A percentile compares a stretch with the other conserved stretches of the same genome.
These are phyloP conservation scores for Juncus inflexus DNA, from an alignment of 176 grass and related monocot genomes.

Conservation along the genomic window DNA sequence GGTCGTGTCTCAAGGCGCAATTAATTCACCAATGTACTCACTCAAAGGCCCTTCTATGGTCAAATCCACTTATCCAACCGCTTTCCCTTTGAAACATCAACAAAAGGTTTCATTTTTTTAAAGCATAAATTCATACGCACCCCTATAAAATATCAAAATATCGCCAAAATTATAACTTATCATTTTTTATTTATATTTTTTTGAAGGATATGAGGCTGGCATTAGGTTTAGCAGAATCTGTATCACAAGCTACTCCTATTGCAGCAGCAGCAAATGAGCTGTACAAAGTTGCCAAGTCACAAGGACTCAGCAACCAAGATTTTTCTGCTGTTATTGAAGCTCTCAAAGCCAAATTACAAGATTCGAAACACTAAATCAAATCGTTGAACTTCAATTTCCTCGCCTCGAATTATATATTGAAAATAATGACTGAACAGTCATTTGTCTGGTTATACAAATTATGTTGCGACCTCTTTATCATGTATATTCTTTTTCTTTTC, in stretches of 20 bases:
- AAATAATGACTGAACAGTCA: too few relatives aligned
- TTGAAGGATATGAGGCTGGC: slow-evolving; percentile 80
- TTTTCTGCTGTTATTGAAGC: slow-evolving; percentile 84
- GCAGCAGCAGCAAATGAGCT: slow-evolving; percentile 77
- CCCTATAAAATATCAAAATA: too few relatives aligned
- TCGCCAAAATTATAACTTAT: not conserved
- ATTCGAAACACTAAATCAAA: slow-evolving; percentile 23
- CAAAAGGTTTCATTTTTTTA: slow-evolving; percentile 57
- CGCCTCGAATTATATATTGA: too few relatives aligned
- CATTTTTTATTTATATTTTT: not conserved
- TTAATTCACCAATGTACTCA: slow-evolving; percentile 79
- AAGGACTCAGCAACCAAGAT: slow-evolving; percentile 59
- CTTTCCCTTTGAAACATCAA: slow-evolving; percentile 96
- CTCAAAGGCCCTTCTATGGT: slow-evolving; percentile 91
- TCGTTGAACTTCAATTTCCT: too few relatives aligned
- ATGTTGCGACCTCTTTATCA: too few relatives aligned
- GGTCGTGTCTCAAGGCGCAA: slow-evolving; percentile 92
- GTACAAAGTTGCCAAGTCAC: slow-evolving; percentile 72
- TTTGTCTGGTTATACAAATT: too few relatives aligned
- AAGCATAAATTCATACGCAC: not conserved
- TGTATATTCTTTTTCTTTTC: too few relatives aligned
- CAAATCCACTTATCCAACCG: slow-evolving; percentile 70
- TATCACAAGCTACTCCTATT: slow-evolving; percentile 75
- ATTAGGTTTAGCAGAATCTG: slow-evolving; percentile 64
- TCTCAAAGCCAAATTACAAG: slow-evolving; percentile 45